Percentiles rank a stretch among this genome's conserved stretches.
phyloP scores from a whole-genome alignment of 1,284 basidiomycete genomes.

The Boletus semigastroideus region DNA sequence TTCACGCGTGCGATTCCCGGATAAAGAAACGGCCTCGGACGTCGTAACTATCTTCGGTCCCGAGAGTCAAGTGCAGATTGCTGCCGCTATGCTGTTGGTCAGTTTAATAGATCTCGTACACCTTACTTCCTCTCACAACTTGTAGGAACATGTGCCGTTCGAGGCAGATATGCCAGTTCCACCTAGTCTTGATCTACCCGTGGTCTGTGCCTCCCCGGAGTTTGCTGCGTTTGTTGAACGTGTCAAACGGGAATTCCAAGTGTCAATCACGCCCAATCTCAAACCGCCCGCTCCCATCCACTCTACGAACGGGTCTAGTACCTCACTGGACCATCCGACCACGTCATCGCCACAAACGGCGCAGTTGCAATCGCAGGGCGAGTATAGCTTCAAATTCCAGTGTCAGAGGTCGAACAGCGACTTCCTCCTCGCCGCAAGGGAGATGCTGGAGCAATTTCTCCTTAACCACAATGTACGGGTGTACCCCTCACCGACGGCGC shows the following conservation, averaged over 20 bases:
- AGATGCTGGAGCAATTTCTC: slow-evolving; percentile 92
- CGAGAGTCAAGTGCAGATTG: slow-evolving; percentile 95
- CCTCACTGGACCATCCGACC: slow-evolving; percentile 29
- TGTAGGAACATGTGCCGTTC: slow-evolving; percentile 92
- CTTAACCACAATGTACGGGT: slow-evolving; percentile 80
- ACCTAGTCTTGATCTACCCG: slow-evolving; percentile 74
- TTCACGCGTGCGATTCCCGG: slow-evolving; percentile 91
- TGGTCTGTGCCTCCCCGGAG: slow-evolving; percentile 74
- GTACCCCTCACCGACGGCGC: slow-evolving; percentile 70
- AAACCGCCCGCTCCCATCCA: slow-evolving; percentile 44
- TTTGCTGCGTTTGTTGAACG: slow-evolving; percentile 84
- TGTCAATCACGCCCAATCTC: slow-evolving; percentile 80
- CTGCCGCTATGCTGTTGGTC: slow-evolving; percentile 92
- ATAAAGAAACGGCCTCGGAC: slow-evolving; percentile 92
- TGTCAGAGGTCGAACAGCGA: slow-evolving; percentile 95
- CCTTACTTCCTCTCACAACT: slow-evolving; percentile 13
- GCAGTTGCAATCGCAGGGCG: slow-evolving; percentile 52
- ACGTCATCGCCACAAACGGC: slow-evolving; percentile 28
- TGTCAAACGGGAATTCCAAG: slow-evolving; percentile 92
- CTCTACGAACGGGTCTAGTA: slow-evolving; percentile 31
- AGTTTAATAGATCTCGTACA: slow-evolving; percentile 26
- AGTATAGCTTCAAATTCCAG: slow-evolving; percentile 93
- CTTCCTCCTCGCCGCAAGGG: slow-evolving; percentile 85
- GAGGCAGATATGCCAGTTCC: slow-evolving; percentile 95
- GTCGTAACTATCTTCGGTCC: slow-evolving; percentile 93